Percentiles rank a stretch among this genome's conserved stretches.
These are phyloP conservation scores for Tetrahymena thermophila DNA, from an alignment of 73 alveolate genomes.

Conservation along the genomic window DNA sequence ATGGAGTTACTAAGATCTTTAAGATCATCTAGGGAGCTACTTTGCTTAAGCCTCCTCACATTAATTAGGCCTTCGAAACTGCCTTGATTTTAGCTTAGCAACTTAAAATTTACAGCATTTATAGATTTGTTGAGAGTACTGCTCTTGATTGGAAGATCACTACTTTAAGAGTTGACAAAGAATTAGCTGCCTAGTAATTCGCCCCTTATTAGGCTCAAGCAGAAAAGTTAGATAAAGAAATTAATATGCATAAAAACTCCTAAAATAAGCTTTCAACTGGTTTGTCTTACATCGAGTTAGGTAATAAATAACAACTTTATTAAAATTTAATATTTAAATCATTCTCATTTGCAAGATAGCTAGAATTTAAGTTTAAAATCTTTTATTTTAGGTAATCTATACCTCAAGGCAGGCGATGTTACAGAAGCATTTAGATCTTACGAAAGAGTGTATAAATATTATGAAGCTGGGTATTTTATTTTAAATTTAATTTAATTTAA, in stretches of 20 bases:
- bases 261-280: neutral
- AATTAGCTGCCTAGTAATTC: neutral
- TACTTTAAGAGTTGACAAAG: neutral
- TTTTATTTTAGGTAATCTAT: neutral
- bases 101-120: neutral
- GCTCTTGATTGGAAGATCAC: constrained; percentile 2
- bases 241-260: neutral
- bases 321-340: too few relatives aligned
- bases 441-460: neutral
- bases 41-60: neutral
- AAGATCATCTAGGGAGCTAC: neutral
- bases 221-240: neutral
- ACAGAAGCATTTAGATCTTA: neutral
- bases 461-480: neutral
- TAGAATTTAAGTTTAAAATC: neutral
- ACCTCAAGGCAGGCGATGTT: neutral
- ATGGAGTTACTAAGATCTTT: neutral
- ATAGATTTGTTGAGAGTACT: neutral
- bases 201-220: neutral
- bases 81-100: neutral
- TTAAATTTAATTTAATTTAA: neutral
- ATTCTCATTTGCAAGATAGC: neutral
- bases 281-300: neutral
- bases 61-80: neutral
- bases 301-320: neutral